Evolutionary conservation across 2,329 filamentous ascomycete species (phyloP).

Genomic region (Aotearoamyces nothofagi): DNA sequence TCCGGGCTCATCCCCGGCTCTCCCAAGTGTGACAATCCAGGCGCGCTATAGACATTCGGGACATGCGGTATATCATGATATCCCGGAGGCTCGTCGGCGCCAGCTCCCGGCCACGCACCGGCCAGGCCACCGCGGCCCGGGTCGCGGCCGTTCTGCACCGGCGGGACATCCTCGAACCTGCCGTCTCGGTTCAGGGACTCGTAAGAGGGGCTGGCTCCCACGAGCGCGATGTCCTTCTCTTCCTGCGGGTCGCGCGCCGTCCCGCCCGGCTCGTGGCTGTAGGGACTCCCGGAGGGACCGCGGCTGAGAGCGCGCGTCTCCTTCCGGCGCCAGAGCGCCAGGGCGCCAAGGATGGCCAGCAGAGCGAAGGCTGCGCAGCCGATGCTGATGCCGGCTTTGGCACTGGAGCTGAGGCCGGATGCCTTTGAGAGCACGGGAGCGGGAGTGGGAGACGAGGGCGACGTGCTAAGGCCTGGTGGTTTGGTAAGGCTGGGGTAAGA

Average conservation of each 20-base stretch:
- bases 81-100: constrained; percentile 9
- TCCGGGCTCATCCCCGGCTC: constrained; percentile 46
- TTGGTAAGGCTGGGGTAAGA: too few relatives aligned
- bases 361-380: constrained; percentile 21
- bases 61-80: constrained; percentile 4
- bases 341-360: constrained; percentile 25
- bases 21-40: constrained; percentile 21
- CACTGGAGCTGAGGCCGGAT: constrained; percentile 12
- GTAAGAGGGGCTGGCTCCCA: neutral
- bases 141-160: neutral
- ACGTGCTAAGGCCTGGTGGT: too few relatives aligned
- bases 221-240: neutral
- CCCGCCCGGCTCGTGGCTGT: constrained; percentile 12
- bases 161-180: neutral
- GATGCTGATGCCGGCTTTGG: constrained; percentile 16
- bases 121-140: neutral
- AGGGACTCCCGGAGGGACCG: constrained; percentile 6
- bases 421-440: too few relatives aligned
- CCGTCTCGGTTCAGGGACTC: neutral
- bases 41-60: constrained; percentile 14
- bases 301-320: constrained; percentile 7
- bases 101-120: constrained; percentile 7
- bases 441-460: too few relatives aligned
- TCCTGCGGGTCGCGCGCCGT: neutral
- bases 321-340: constrained; percentile 26